phyloP scores from a whole-genome alignment of 2,329 filamentous ascomycete genomes.

The Purpureocillium lavendulum region DNA sequence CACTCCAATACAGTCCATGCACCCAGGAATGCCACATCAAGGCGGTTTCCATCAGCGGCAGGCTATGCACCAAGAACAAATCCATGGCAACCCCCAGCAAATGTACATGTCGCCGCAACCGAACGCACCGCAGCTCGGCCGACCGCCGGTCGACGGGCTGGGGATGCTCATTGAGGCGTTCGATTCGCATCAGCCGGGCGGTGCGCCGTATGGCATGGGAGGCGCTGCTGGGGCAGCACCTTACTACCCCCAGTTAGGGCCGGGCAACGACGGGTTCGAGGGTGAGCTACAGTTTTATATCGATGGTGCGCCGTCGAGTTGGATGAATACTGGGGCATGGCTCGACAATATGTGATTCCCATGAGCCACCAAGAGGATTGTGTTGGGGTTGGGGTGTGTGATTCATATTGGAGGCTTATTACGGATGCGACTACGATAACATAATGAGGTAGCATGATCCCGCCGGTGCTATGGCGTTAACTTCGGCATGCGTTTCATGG shows the following conservation, averaged over 20 bases:
- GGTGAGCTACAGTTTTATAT: constrained; percentile 35
- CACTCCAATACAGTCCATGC: constrained; percentile 3
- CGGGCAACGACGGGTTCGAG: constrained; percentile 37
- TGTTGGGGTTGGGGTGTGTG: no score
- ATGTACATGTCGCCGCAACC: constrained; percentile 9
- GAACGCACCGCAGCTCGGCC: constrained; percentile 9
- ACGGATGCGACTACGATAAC: background rate
- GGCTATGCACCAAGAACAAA: background rate
- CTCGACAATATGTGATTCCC: constrained; percentile 5
- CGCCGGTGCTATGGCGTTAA: no score
- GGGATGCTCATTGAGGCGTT: constrained; percentile 34
- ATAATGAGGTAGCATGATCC: background rate
- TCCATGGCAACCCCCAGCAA: constrained; percentile 10
- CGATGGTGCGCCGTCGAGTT: constrained; percentile 20
- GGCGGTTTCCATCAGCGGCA: constrained; percentile 8
- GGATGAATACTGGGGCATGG: constrained; percentile 8
- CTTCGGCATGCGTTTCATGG: no score
- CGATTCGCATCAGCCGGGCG: constrained; percentile 17
- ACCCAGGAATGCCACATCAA: constrained; percentile 11
- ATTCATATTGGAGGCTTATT: background rate
- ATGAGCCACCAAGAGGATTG: no score
- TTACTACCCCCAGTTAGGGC: constrained; percentile 14
- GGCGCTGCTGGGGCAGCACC: background rate
- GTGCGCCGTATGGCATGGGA: constrained; percentile 6
- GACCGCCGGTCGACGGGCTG: constrained; percentile 22